Conservation (phyloP, 1,284 basidiomycete genomes). For the Ceratobasidium sp. region DNA sequence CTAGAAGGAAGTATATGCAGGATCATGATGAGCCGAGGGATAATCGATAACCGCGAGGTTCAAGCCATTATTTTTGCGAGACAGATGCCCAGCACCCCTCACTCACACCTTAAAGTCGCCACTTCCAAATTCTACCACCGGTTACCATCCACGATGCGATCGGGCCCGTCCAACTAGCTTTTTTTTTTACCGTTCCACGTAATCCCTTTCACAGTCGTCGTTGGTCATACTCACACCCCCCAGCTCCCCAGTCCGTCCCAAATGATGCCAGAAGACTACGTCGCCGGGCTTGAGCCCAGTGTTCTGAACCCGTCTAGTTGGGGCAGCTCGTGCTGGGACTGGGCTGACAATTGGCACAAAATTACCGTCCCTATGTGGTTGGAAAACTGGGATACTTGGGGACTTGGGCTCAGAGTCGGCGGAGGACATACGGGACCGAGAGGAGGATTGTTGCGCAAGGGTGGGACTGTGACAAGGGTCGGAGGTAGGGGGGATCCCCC, state of each 20-base stretch:
- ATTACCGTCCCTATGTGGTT: constrained; percentile 37
- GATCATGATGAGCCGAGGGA: constrained; percentile 31
- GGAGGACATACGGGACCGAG: constrained; percentile 28
- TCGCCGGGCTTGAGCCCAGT: constrained; percentile 37
- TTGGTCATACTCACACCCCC: constrained; percentile 21
- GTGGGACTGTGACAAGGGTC: constrained; percentile 4
- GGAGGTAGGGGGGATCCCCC: constrained; percentile 31
- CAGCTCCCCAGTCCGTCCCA: constrained; percentile 29
- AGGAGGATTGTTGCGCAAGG: constrained; percentile 14
- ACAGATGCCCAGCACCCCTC: constrained; percentile 40
- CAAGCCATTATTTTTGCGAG: constrained; percentile 26
- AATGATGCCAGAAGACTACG: constrained; percentile 40
- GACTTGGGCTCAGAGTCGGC: constrained; percentile 37
- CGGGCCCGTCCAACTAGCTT: constrained; percentile 1
- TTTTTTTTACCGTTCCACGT: constrained; percentile 18
- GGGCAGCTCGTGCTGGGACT: constrained; percentile 32
- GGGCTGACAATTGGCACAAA: constrained; percentile 35
- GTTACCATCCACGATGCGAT: constrained; percentile 11
- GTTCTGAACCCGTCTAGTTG: constrained; percentile 27
- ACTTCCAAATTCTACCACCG: constrained; percentile 7
- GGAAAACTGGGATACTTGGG: constrained; percentile 33
- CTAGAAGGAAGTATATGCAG: constrained; percentile 3
- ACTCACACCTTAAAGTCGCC: constrained; percentile 34
- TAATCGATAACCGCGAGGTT: constrained; percentile 32
- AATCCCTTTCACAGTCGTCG: constrained; percentile 19